phyloP scores from a whole-genome alignment of 2,329 filamentous ascomycete genomes.

The Incumbomyces lentus region DNA sequence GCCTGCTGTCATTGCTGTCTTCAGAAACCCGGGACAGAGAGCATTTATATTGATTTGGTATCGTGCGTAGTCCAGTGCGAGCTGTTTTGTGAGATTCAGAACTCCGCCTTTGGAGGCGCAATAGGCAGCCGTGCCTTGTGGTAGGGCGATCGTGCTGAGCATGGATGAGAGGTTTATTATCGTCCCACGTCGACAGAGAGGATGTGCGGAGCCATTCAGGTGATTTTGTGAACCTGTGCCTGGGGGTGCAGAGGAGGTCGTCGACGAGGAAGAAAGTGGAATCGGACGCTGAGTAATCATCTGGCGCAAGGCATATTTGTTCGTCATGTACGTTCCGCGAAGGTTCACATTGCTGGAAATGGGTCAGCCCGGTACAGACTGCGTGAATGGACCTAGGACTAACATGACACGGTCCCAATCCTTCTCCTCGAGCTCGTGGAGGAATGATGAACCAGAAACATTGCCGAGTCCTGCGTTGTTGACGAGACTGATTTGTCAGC shows the following conservation, averaged over 20 bases:
- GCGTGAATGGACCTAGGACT: not conserved
- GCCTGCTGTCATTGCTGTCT: slow-evolving; percentile 21
- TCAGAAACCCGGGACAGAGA: slow-evolving; percentile 32
- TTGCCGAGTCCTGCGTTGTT: slow-evolving; percentile 37
- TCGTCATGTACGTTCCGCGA: slow-evolving; percentile 31
- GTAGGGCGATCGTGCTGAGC: slow-evolving; percentile 9
- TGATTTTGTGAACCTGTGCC: not conserved
- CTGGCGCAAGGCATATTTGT: slow-evolving; percentile 38
- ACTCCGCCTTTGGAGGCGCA: slow-evolving; percentile 19
- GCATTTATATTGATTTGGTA: slow-evolving; percentile 32
- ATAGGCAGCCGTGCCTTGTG: slow-evolving; percentile 11
- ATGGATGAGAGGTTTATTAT: slow-evolving; percentile 35
- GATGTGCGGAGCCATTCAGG: slow-evolving; percentile 11
- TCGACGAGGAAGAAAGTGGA: not conserved
- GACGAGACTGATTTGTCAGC: slow-evolving; percentile 26
- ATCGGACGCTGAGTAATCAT: slow-evolving; percentile 39
- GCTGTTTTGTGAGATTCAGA: slow-evolving; percentile 28
- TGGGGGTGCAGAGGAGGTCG: not conserved
- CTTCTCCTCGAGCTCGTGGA: slow-evolving; percentile 5
- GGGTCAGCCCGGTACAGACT: not conserved
- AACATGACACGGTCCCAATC: slow-evolving; percentile 8
- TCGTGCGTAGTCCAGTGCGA: slow-evolving; percentile 26
- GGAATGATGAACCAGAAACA: slow-evolving; percentile 1
- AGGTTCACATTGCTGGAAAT: slow-evolving; percentile 25
- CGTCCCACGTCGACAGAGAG: slow-evolving; percentile 26